These are phyloP conservation scores for Phytophthora litchii DNA, from an alignment of 352 stramenopile species.

Conservation along the genomic window DNA sequence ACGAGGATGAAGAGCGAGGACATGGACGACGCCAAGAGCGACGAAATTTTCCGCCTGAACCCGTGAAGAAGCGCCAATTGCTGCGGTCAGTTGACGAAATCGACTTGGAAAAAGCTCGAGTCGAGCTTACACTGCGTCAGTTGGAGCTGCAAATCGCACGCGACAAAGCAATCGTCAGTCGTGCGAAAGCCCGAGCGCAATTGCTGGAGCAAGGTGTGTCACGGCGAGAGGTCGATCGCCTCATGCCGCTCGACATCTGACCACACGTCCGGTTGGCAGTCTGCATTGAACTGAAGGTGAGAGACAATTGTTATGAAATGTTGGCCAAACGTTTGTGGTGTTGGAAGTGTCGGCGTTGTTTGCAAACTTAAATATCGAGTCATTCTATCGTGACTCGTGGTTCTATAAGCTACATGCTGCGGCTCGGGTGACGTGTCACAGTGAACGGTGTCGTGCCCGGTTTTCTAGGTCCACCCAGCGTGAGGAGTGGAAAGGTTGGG, in stretches of 20 bases:
- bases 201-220: constrained; percentile 36
- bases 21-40: constrained; percentile 3
- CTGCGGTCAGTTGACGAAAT: constrained; percentile 32
- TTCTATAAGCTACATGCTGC: constrained; percentile 37
- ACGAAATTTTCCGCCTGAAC: constrained; percentile 3
- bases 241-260: constrained; percentile 42
- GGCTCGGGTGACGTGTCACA: constrained; percentile 9
- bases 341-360: constrained; percentile 33
- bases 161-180: constrained; percentile 37
- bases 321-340: constrained; percentile 18
- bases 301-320: constrained; percentile 22
- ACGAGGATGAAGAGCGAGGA: constrained; percentile 18
- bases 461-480: constrained; percentile 27
- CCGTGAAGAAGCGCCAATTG: constrained; percentile 16
- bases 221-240: constrained; percentile 31
- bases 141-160: constrained; percentile 40
- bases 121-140: constrained; percentile 38
- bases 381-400: constrained; percentile 19
- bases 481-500: constrained; percentile 15
- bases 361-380: constrained; percentile 40
- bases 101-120: constrained; percentile 37
- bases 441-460: constrained; percentile 4
- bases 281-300: constrained; percentile 16
- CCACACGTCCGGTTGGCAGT: not conserved
- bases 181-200: constrained; percentile 33